Percentiles rank a stretch among this genome's conserved stretches.
phyloP scores from a whole-genome alignment of 1,284 basidiomycete species.

The Cryptococcus jaspeensis region DNA sequence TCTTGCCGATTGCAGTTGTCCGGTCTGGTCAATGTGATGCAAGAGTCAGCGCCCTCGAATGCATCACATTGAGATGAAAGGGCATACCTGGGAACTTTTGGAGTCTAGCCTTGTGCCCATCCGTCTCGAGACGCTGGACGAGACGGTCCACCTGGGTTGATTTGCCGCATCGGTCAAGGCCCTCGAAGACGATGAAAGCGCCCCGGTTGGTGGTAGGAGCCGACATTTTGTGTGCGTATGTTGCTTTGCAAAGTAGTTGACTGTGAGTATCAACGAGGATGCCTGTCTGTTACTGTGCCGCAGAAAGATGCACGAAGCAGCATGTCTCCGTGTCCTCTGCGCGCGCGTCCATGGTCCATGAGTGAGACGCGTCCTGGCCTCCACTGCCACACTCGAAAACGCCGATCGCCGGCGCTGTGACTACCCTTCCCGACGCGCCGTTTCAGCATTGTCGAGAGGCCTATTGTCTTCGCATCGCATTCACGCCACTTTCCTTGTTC shows the following conservation, averaged over 20 bases:
- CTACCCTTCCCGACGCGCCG: too few species aligned
- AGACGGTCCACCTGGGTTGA: slow-evolving; percentile 75
- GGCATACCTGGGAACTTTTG: slow-evolving; percentile 81
- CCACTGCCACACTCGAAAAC: neutral
- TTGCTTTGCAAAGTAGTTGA: neutral
- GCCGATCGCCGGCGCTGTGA: neutral
- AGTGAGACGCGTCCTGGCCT: too few species aligned
- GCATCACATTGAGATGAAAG: neutral
- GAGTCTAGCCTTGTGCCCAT: slow-evolving; percentile 47
- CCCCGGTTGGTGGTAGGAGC: slow-evolving; percentile 51
- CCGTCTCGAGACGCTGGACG: slow-evolving; percentile 54
- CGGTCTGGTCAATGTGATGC: slow-evolving; percentile 61
- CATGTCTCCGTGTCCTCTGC: too few species aligned
- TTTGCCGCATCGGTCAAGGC: slow-evolving; percentile 90
- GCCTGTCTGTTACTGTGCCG: neutral
- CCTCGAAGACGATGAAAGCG: slow-evolving; percentile 87
- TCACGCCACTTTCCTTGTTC: too few species aligned
- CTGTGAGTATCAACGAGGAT: neutral
- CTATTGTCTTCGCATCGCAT: too few species aligned
- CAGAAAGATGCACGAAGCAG: too few species aligned
- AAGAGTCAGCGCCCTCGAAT: neutral
- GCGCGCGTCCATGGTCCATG: too few species aligned
- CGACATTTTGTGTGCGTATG: neutral
- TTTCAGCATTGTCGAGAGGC: too few species aligned
- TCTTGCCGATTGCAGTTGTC: slow-evolving; percentile 83